A percentile compares a stretch with the other conserved stretches of the same genome.
These are phyloP conservation scores for Candida sojae DNA, from an alignment of 1,139 yeast species.

Conservation along the genomic window DNA sequence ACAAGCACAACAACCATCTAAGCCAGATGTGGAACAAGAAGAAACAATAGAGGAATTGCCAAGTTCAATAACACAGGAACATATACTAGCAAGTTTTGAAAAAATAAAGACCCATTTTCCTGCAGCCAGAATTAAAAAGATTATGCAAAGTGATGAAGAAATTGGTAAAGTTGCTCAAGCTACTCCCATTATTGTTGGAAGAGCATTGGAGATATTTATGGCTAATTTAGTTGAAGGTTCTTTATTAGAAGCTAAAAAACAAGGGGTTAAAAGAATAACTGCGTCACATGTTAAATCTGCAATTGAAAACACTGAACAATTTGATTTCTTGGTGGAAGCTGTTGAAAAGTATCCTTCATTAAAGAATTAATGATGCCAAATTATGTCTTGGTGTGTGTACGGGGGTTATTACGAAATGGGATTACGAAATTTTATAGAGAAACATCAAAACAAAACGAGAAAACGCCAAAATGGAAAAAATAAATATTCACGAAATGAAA, in stretches of 20 bases:
- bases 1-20: background rate
- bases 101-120: constrained; percentile 92
- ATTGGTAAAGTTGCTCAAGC: constrained; percentile 99
- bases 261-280: constrained; percentile 79
- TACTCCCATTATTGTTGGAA: constrained; percentile 93
- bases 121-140: constrained; percentile 92
- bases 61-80: constrained; percentile 27
- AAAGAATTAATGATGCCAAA: constrained; percentile 22
- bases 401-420: background rate
- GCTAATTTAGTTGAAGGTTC: constrained; percentile 87
- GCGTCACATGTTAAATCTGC: constrained; percentile 86
- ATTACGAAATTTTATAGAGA: background rate
- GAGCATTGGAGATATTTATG: constrained; percentile 90
- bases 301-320: constrained; percentile 82
- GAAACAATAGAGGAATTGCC: constrained; percentile 4
- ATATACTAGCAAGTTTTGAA: constrained; percentile 39
- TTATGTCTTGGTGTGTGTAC: too few relatives aligned
- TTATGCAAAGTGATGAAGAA: constrained; percentile 98
- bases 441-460: background rate
- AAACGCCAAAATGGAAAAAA: background rate
- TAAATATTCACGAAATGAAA: background rate
- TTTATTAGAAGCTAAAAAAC: constrained; percentile 71
- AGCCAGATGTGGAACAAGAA: background rate
- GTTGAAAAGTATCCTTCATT: constrained; percentile 60
- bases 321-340: constrained; percentile 82